A percentile compares a stretch with the other conserved stretches of the same genome.
Conservation (phyloP, 2,329 filamentous ascomycete genomes). For the Penicillium psychrosexuale region DNA sequence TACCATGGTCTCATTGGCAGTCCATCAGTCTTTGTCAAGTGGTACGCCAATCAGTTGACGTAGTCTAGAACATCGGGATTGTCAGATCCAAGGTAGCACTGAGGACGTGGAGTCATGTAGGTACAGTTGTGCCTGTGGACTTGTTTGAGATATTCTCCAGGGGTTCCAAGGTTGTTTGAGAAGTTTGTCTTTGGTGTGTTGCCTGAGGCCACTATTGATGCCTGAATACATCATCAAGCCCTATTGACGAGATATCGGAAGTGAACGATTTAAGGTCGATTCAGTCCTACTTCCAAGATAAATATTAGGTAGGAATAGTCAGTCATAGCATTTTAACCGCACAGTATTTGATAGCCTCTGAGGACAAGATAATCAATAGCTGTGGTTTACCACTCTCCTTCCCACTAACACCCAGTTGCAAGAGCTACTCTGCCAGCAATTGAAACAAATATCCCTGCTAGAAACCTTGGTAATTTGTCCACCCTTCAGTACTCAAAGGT, state of each 20-base stretch:
- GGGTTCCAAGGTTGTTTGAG: background rate
- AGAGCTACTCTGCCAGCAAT: background rate
- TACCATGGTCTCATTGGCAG: conserved; percentile 13
- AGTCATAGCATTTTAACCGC: background rate
- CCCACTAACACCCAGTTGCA: no score
- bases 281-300: background rate
- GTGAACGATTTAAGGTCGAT: background rate
- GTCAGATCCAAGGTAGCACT: conserved; percentile 6
- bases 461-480: background rate
- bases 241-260: background rate
- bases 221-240: background rate
- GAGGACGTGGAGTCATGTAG: background rate
- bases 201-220: background rate
- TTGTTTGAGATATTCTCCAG: background rate
- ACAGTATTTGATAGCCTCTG: background rate
- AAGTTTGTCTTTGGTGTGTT: background rate
- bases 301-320: background rate
- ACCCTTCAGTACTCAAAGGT: background rate
- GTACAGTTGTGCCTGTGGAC: background rate
- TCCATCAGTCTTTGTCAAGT: background rate
- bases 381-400: background rate
- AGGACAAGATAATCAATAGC: background rate
- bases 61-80: conserved; percentile 15
- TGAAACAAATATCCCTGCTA: background rate
- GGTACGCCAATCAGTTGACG: conserved; percentile 12